A percentile compares a stretch with the other conserved stretches of the same genome.
Conservation (phyloP, 2,329 filamentous ascomycete genomes). For the Fusarium concolor region DNA sequence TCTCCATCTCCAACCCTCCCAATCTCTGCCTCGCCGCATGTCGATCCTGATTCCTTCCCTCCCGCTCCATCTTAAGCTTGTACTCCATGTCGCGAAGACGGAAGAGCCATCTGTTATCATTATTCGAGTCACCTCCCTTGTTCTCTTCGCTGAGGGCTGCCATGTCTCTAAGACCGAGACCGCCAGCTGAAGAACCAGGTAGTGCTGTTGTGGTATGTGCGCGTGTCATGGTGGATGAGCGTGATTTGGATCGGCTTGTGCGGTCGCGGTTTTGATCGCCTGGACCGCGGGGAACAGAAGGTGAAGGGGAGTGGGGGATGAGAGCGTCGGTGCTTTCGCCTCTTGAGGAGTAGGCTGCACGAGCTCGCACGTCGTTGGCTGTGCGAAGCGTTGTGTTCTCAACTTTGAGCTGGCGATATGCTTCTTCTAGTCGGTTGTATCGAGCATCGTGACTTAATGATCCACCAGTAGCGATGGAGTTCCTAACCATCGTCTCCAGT, state of each 20-base stretch:
- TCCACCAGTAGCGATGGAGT: constrained; percentile 66
- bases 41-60: constrained; percentile 85
- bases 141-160: constrained; percentile 42
- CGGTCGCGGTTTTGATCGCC: constrained; percentile 61
- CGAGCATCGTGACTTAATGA: constrained; percentile 58
- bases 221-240: constrained; percentile 50
- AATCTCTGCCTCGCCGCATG: constrained; percentile 84
- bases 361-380: constrained; percentile 67
- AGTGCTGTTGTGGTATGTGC: constrained; percentile 47
- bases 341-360: constrained; percentile 57
- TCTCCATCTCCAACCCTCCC: constrained; percentile 79
- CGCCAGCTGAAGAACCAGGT: constrained; percentile 40
- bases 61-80: constrained; percentile 88
- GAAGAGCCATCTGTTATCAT: constrained; percentile 84
- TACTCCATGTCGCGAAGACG: constrained; percentile 88
- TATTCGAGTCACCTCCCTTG: constrained; percentile 35
- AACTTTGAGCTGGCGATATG: constrained; percentile 72
- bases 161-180: constrained; percentile 47
- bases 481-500: constrained; percentile 82
- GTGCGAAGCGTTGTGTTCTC: constrained; percentile 77
- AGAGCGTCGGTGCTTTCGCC: constrained; percentile 52
- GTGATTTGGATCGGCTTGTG: constrained; percentile 47
- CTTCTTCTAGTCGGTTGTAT: constrained; percentile 67
- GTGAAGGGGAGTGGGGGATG: constrained; percentile 61
- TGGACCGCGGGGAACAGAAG: constrained; percentile 64